Evolutionary conservation across 176 grass and related monocot species (phyloP).

Genomic region (Zoysia pacifica): DNA sequence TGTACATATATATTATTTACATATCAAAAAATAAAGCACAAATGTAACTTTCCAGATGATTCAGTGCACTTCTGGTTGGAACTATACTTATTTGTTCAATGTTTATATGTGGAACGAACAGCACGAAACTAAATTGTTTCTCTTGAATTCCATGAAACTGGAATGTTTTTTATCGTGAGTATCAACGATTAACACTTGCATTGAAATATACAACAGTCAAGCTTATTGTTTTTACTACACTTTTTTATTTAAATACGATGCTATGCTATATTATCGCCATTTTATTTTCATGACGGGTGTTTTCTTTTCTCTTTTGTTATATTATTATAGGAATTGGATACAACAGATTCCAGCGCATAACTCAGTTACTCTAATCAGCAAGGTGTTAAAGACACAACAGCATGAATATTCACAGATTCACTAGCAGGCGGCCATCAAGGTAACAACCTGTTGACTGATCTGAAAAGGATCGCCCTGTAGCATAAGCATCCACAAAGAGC

Average conservation of each 20-base stretch:
- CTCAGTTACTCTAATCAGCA: not conserved
- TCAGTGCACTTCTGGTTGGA: not conserved
- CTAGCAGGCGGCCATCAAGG: not conserved
- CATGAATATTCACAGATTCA: not conserved
- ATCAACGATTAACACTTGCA: not conserved
- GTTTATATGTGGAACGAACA: not conserved
- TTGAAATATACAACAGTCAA: not conserved
- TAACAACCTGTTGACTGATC: not conserved
- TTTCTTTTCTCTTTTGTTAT: not conserved
- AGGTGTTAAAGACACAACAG: not conserved
- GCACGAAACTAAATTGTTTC: not conserved
- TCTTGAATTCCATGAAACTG: not conserved
- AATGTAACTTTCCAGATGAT: not conserved
- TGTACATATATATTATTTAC: not conserved
- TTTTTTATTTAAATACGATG: no score
- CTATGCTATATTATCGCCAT: not conserved
- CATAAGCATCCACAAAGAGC: not conserved
- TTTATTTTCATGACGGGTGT: not conserved
- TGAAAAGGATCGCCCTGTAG: not conserved
- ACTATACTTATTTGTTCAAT: not conserved
- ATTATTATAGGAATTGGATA: not conserved
- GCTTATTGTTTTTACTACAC: not conserved
- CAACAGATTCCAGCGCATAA: not conserved
- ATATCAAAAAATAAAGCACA: not conserved
- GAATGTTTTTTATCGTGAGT: not conserved